Conservation (phyloP, 2,329 filamentous ascomycete genomes). For the Lasiodiplodia sp. region DNA sequence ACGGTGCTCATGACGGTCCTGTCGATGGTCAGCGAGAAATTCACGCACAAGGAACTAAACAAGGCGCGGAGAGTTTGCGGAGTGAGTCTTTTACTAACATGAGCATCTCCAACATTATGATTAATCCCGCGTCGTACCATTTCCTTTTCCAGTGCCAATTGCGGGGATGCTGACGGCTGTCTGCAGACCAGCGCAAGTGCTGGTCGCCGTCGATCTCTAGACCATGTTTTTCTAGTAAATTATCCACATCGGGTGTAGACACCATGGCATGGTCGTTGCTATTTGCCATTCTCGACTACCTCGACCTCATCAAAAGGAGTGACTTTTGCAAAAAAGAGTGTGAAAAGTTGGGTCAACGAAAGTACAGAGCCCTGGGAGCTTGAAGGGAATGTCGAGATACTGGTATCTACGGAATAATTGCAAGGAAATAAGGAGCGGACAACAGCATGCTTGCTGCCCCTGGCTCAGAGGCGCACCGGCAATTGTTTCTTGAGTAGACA, state of each 20-base stretch:
- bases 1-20: slow-evolving; percentile 20
- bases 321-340: neutral
- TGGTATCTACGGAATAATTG: neutral
- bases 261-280: neutral
- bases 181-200: slow-evolving; percentile 13
- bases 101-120: slow-evolving; percentile 19
- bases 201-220: slow-evolving; percentile 7
- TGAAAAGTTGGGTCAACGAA: neutral
- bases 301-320: neutral
- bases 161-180: slow-evolving; percentile 19
- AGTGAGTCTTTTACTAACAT: neutral
- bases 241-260: neutral
- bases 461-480: neutral
- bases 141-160: slow-evolving; percentile 24
- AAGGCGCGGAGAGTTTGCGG: neutral
- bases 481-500: neutral
- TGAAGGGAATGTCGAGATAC: neutral
- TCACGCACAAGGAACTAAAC: neutral
- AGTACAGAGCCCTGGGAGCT: neutral
- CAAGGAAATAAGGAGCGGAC: neutral
- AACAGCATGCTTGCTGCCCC: neutral
- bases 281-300: slow-evolving; percentile 1
- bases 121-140: slow-evolving; percentile 12
- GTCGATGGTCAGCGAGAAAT: neutral
- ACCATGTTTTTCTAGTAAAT: slow-evolving; percentile 11